These are phyloP conservation scores for Actinomucor elegans DNA, from an alignment of 371 early-diverging fungal species.

Conservation along the genomic window DNA sequence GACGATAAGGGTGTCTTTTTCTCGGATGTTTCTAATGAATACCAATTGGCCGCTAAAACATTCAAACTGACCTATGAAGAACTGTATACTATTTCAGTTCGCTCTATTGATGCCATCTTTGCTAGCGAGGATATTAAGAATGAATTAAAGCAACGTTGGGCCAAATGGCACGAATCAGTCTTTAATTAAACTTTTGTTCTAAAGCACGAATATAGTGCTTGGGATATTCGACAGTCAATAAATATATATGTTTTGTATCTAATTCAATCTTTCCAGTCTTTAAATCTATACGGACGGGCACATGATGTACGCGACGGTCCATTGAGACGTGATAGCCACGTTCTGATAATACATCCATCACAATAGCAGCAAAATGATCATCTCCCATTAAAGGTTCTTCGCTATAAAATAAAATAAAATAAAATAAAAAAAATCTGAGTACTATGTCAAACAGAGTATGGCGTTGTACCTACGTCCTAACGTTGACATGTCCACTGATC, in stretches of 20 bases:
- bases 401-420: slow-evolving; percentile 19
- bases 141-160: slow-evolving; percentile 33
- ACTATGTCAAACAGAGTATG: not conserved
- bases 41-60: slow-evolving; percentile 35
- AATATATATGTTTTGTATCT: slow-evolving; percentile 54
- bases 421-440: not conserved
- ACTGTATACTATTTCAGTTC: slow-evolving; percentile 41
- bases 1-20: slow-evolving; percentile 63
- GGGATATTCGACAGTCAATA: slow-evolving; percentile 66
- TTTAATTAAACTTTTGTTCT: slow-evolving; percentile 62
- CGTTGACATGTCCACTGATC: slow-evolving; percentile 62
- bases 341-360: slow-evolving; percentile 69
- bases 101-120: slow-evolving; percentile 53
- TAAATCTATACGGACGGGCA: slow-evolving; percentile 57
- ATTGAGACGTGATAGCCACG: slow-evolving; percentile 67
- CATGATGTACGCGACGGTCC: slow-evolving; percentile 55
- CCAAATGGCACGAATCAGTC: slow-evolving; percentile 2
- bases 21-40: slow-evolving; percentile 54
- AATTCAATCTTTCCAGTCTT: slow-evolving; percentile 63
- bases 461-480: slow-evolving; percentile 67
- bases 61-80: slow-evolving; percentile 36
- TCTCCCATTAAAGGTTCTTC: slow-evolving; percentile 50
- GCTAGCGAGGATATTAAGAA: slow-evolving; percentile 31
- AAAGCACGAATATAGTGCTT: slow-evolving; percentile 68
- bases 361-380: slow-evolving; percentile 56